phyloP scores from a whole-genome alignment of 768 basidiomycete species.

The Strobilomyces echinocephalus region DNA sequence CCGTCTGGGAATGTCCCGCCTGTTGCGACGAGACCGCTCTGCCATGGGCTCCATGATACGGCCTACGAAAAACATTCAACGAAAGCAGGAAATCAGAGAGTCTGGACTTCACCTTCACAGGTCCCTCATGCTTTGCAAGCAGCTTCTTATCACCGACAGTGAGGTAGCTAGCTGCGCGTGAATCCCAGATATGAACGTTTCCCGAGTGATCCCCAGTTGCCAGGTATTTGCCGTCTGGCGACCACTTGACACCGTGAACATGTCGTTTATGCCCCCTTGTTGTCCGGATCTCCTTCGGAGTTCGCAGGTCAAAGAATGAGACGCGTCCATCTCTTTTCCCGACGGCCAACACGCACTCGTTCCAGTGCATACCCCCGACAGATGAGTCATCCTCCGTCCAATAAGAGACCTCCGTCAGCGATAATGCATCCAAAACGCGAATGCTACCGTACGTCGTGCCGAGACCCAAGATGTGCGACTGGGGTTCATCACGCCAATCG shows the following conservation, averaged over 20 bases:
- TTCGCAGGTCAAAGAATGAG: constrained; percentile 35
- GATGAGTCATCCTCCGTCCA: constrained; percentile 34
- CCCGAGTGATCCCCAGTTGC: constrained; percentile 40
- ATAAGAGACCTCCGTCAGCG: constrained; percentile 23
- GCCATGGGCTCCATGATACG: constrained; percentile 74
- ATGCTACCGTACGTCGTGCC: constrained; percentile 49
- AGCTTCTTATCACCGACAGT: constrained; percentile 31
- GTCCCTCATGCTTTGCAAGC: constrained; percentile 40
- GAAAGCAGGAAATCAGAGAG: neutral
- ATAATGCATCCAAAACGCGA: constrained; percentile 50
- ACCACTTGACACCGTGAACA: constrained; percentile 40
- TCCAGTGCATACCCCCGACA: constrained; percentile 41
- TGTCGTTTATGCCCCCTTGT: constrained; percentile 32
- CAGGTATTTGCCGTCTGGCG: constrained; percentile 36
- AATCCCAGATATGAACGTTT: constrained; percentile 42
- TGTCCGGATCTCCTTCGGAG: constrained; percentile 24
- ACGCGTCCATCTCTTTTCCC: constrained; percentile 38
- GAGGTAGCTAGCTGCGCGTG: constrained; percentile 31
- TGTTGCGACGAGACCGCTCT: constrained; percentile 58
- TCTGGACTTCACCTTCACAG: constrained; percentile 36
- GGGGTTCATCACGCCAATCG: constrained; percentile 44
- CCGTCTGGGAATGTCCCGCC: constrained; percentile 65
- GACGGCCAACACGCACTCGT: constrained; percentile 33
- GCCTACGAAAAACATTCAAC: constrained; percentile 39
- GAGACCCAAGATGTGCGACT: constrained; percentile 43